Evolutionary conservation across 2,329 filamentous ascomycete species (phyloP).

Genomic region (Graphilbum sp.): DNA sequence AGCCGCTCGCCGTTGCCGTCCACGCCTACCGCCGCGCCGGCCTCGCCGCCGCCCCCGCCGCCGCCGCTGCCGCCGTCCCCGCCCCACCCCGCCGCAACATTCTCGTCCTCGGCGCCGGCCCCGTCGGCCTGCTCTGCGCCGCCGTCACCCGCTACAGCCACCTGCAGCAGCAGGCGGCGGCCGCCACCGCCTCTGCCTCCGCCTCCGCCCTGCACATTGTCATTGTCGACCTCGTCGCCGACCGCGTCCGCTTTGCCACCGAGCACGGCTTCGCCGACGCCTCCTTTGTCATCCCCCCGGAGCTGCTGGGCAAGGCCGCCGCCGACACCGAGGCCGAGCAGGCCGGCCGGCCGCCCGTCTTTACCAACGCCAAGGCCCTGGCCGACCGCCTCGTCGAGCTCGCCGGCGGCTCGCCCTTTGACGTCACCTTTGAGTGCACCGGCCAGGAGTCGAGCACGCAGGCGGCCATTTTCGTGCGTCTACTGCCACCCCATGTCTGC

Average conservation of each 20-base stretch:
- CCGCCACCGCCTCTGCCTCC: no score
- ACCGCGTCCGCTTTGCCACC: slow-evolving; percentile 40
- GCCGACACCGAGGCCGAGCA: slow-evolving; percentile 36
- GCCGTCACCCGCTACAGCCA: slow-evolving; percentile 27
- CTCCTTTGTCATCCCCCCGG: slow-evolving; percentile 31
- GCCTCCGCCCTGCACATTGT: slow-evolving; percentile 22
- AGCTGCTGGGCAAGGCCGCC: slow-evolving; percentile 29
- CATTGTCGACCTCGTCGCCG: slow-evolving; percentile 39
- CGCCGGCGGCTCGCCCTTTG: slow-evolving; percentile 37
- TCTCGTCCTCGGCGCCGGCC: slow-evolving; percentile 43
- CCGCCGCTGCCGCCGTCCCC: no score
- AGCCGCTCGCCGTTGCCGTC: slow-evolving; percentile 43
- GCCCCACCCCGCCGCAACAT: no score
- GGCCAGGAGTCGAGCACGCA: slow-evolving; percentile 65
- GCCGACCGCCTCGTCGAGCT: slow-evolving; percentile 19
- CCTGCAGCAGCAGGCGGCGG: slow-evolving; percentile 19
- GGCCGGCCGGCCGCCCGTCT: slow-evolving; percentile 23
- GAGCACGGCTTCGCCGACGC: slow-evolving; percentile 38
- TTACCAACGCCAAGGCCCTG: slow-evolving; percentile 20
- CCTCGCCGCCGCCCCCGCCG: slow-evolving; percentile 20
- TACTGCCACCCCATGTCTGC: neutral
- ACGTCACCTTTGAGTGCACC: slow-evolving; percentile 57
- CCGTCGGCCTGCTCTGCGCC: slow-evolving; percentile 42
- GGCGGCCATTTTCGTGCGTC: slow-evolving; percentile 49
- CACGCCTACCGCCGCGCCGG: slow-evolving; percentile 34